Conservation (phyloP, 2,329 filamentous ascomycete species). For the Neofusicoccum cordaticola region DNA sequence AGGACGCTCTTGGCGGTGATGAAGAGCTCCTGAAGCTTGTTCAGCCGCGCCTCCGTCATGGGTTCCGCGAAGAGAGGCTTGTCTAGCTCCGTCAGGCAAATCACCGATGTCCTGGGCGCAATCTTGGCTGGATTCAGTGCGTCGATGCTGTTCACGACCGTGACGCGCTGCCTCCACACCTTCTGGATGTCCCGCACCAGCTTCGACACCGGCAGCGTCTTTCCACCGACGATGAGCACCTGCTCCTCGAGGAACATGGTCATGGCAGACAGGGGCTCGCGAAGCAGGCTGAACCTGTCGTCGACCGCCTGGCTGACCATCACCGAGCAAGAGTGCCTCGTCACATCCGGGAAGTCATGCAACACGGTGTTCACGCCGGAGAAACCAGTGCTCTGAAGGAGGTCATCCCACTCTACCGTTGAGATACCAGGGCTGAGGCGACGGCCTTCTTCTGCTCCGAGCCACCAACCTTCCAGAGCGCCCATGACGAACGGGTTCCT, state of each 20-base stretch:
- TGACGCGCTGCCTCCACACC: not conserved
- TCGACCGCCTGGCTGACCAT: conserved; percentile 22
- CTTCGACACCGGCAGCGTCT: not conserved
- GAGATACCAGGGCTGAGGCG: conserved; percentile 23
- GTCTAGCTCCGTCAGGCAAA: conserved; percentile 1
- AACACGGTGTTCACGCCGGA: not conserved
- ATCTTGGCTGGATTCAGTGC: not conserved
- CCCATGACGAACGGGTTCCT: not conserved
- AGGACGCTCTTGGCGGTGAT: not conserved
- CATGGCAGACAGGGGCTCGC: conserved; percentile 17
- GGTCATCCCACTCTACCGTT: not conserved
- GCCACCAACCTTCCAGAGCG: conserved; percentile 37
- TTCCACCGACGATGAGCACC: not conserved
- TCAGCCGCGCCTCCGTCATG: not conserved
- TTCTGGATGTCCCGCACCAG: not conserved
- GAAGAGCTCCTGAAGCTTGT: not conserved
- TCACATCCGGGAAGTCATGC: not conserved
- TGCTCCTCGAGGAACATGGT: not conserved
- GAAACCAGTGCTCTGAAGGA: not conserved
- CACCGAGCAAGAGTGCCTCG: conserved; percentile 7
- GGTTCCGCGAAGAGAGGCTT: not conserved
- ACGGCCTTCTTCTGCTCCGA: conserved; percentile 29
- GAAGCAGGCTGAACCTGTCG: conserved; percentile 18
- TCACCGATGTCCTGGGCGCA: not conserved
- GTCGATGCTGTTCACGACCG: not conserved